phyloP scores from a whole-genome alignment of 1,284 basidiomycete genomes.

The Cutaneotrichosporon cutaneum region DNA sequence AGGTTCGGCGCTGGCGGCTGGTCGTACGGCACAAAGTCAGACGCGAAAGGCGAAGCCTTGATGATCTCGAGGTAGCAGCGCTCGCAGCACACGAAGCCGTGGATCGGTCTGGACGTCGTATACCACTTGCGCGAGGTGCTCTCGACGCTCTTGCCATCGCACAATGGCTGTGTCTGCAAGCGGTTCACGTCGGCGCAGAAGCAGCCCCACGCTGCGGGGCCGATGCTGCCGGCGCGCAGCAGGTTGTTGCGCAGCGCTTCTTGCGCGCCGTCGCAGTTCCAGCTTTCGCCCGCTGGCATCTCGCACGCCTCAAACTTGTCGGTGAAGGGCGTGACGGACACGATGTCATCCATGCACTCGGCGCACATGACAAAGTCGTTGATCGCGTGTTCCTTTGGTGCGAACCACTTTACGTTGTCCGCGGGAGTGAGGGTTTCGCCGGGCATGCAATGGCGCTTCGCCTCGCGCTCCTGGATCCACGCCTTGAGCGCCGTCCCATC shows the following conservation, averaged over 20 bases:
- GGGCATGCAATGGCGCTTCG: neutral
- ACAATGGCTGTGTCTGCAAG: neutral
- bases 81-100: conserved; percentile 2
- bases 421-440: neutral
- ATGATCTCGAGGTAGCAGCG: neutral
- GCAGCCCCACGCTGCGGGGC: neutral
- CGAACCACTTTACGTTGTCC: neutral
- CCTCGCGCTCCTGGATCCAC: neutral
- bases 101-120: neutral
- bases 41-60: neutral
- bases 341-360: conserved; percentile 8
- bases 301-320: neutral
- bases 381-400: neutral
- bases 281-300: neutral
- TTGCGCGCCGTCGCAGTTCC: neutral
- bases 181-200: conserved; percentile 3
- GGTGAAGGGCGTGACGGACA: neutral
- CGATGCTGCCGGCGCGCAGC: neutral
- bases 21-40: neutral
- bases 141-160: neutral
- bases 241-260: neutral
- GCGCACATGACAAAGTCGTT: neutral
- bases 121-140: conserved; percentile 6
- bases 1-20: neutral
- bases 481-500: neutral